These are phyloP conservation scores for Kwoniella shandongensis DNA, from an alignment of 768 basidiomycete genomes.

Conservation along the genomic window DNA sequence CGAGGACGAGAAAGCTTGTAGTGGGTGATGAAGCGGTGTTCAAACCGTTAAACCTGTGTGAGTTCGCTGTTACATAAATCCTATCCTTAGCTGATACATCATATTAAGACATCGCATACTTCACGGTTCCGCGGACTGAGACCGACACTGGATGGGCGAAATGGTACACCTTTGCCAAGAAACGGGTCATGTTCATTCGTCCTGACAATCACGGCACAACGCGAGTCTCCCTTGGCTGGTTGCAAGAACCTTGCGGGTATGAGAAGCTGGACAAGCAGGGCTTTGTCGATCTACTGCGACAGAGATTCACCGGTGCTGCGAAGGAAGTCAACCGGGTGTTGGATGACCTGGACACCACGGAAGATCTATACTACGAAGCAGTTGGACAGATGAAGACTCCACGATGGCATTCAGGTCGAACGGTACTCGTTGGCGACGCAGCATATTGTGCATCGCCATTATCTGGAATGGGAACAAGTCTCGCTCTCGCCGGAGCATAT, in stretches of 20 bases:
- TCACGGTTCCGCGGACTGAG: slow-evolving; percentile 16
- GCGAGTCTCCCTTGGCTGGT: neutral
- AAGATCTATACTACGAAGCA: slow-evolving; percentile 34
- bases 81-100: no score
- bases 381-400: slow-evolving; percentile 24
- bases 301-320: slow-evolving; percentile 19
- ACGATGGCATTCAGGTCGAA: slow-evolving; percentile 15
- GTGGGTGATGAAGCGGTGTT: slow-evolving; percentile 8
- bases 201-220: slow-evolving; percentile 6
- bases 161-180: no score
- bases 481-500: slow-evolving; percentile 36
- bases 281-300: slow-evolving; percentile 15
- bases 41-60: slow-evolving; percentile 15
- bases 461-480: slow-evolving; percentile 34
- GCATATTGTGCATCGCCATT: slow-evolving; percentile 35
- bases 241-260: slow-evolving; percentile 15
- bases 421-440: slow-evolving; percentile 34
- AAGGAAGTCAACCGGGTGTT: slow-evolving; percentile 34
- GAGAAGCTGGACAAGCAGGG: slow-evolving; percentile 15
- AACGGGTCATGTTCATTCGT: no score
- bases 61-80: slow-evolving; percentile 3
- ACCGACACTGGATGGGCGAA: no score
- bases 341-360: slow-evolving; percentile 16
- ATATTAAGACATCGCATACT: slow-evolving; percentile 17
- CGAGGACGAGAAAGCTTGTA: slow-evolving; percentile 13